A percentile compares a stretch with the other conserved stretches of the same genome.
Conservation (phyloP, 257 asterid genomes). For the Fraxinus anomala region DNA sequence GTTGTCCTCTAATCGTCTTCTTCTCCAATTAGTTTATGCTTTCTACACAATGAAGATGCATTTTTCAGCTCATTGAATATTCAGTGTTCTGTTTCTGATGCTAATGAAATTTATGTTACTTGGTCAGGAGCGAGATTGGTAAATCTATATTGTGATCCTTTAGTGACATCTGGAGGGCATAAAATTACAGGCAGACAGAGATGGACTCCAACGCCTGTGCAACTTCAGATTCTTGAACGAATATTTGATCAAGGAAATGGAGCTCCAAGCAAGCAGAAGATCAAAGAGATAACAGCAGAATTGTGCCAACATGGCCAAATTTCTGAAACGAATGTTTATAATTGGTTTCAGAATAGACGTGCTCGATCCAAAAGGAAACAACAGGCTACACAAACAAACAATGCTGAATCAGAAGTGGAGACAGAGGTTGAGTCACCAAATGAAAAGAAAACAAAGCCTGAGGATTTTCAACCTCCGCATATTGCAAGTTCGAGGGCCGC, state of each 20-base stretch:
- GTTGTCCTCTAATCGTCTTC: neutral
- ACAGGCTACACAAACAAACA: slow-evolving; percentile 57
- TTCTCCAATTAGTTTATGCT: neutral
- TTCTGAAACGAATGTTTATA: slow-evolving; percentile 94
- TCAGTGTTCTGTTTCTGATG: slow-evolving; percentile 3
- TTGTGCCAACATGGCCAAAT: slow-evolving; percentile 94
- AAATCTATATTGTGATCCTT: slow-evolving; percentile 75
- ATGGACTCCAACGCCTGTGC: slow-evolving; percentile 95
- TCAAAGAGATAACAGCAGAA: slow-evolving; percentile 87
- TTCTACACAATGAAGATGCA: neutral
- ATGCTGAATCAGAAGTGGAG: slow-evolving; percentile 82
- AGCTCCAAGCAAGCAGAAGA: slow-evolving; percentile 94
- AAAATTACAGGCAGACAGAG: slow-evolving; percentile 88
- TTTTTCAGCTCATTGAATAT: neutral
- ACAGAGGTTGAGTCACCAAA: slow-evolving; percentile 92
- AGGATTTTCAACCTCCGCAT: slow-evolving; percentile 61
- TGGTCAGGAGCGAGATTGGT: slow-evolving; percentile 82
- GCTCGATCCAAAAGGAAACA: slow-evolving; percentile 97
- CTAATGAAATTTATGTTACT: slow-evolving; percentile 18
- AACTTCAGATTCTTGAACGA: slow-evolving; percentile 95
- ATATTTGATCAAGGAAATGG: slow-evolving; percentile 93
- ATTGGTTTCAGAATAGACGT: slow-evolving; percentile 98
- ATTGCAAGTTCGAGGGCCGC: slow-evolving; percentile 47
- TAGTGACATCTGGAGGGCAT: slow-evolving; percentile 72
- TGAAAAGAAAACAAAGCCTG: slow-evolving; percentile 80